A percentile compares a stretch with the other conserved stretches of the same genome.
Evolutionary conservation across 2,329 filamentous ascomycete species (phyloP).

Genomic region (Capronia americana): DNA sequence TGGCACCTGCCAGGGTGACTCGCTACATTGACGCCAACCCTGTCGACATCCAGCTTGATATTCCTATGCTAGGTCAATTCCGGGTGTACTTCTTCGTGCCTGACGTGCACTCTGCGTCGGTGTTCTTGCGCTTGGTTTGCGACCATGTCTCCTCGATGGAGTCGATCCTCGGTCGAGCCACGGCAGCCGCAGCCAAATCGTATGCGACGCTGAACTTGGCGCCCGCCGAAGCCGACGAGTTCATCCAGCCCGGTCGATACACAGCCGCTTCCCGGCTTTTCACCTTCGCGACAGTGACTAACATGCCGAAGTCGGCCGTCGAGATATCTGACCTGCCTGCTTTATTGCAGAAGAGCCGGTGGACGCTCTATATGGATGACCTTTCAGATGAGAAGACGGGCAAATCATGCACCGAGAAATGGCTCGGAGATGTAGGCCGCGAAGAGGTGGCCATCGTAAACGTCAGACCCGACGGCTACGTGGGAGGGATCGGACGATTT

Average conservation of each 20-base stretch:
- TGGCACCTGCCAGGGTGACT: slow-evolving; percentile 73
- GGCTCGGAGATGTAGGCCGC: background rate
- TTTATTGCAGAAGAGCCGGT: background rate
- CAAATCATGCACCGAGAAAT: background rate
- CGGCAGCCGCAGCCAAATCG: background rate
- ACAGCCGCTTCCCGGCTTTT: background rate
- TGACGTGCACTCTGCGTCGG: slow-evolving; percentile 62
- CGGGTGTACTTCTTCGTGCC: slow-evolving; percentile 74
- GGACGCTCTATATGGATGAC: background rate
- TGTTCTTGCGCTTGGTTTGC: slow-evolving; percentile 68
- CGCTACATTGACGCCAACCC: slow-evolving; percentile 80
- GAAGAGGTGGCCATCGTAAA: background rate
- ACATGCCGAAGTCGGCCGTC: background rate
- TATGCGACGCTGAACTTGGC: background rate
- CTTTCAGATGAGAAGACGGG: background rate
- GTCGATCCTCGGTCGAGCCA: slow-evolving; percentile 65
- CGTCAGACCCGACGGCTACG: background rate
- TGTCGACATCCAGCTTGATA: slow-evolving; percentile 77
- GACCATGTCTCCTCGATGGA: slow-evolving; percentile 58
- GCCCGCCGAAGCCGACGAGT: background rate
- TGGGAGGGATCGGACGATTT: background rate
- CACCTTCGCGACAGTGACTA: background rate
- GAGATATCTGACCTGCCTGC: background rate
- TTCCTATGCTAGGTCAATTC: slow-evolving; percentile 79
- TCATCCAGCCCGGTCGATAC: background rate